A percentile compares a stretch with the other conserved stretches of the same genome.
Conservation (phyloP, 2,329 filamentous ascomycete species). For the Clonostachys chloroleuca region DNA sequence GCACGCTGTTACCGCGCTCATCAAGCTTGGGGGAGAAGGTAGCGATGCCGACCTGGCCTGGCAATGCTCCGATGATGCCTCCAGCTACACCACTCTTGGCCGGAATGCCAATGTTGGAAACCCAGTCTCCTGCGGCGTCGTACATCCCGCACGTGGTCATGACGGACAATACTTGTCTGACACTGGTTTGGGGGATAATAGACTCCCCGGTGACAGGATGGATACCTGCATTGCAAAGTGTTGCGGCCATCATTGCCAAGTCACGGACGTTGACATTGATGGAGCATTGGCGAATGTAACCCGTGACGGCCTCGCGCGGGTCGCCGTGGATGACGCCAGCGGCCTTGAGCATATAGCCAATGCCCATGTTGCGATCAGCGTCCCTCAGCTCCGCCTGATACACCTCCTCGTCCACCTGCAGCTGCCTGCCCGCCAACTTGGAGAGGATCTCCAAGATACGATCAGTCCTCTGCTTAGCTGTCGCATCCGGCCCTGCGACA, state of each 20-base stretch:
- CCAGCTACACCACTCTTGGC: slow-evolving; percentile 28
- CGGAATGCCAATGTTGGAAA: slow-evolving; percentile 28
- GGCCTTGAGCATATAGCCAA: slow-evolving; percentile 33
- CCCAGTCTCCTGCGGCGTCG: slow-evolving; percentile 31
- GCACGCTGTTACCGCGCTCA: slow-evolving; percentile 22
- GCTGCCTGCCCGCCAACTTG: slow-evolving; percentile 23
- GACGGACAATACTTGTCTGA: slow-evolving; percentile 30
- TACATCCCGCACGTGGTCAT: slow-evolving; percentile 38
- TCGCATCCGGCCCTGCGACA: slow-evolving; percentile 18
- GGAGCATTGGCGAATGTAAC: slow-evolving; percentile 32
- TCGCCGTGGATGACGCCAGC: slow-evolving; percentile 28
- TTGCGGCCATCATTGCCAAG: slow-evolving; percentile 31
- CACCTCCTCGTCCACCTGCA: slow-evolving; percentile 28
- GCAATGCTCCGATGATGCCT: slow-evolving; percentile 22
- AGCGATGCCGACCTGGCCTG: slow-evolving; percentile 22
- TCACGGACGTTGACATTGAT: slow-evolving; percentile 35
- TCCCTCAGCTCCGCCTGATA: slow-evolving; percentile 28
- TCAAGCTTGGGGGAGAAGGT: slow-evolving; percentile 23
- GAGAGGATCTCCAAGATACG: slow-evolving; percentile 26
- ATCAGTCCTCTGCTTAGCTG: slow-evolving; percentile 23
- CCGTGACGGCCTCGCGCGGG: slow-evolving; percentile 23
- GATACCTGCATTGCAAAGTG: slow-evolving; percentile 26
- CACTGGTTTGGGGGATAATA: slow-evolving; percentile 26
- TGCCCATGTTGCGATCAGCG: slow-evolving; percentile 25
- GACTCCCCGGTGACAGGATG: slow-evolving; percentile 22